Evolutionary conservation across 1,284 basidiomycete genomes (phyloP), one percentile per base, ranked within the genome.

Genomic region (Puccinia hordei): DNA sequence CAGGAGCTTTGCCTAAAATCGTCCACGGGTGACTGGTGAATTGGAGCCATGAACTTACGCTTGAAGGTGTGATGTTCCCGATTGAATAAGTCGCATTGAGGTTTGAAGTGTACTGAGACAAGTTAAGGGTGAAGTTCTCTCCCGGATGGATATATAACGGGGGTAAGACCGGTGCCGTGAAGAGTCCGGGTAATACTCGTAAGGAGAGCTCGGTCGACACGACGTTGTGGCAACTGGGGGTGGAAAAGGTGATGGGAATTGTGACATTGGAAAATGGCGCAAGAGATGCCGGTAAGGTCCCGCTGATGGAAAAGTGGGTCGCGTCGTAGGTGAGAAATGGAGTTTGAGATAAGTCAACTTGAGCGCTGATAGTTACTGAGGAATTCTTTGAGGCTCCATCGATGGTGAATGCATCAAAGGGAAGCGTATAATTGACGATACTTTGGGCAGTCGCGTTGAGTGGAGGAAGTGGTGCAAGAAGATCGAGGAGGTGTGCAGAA

Each of bases 371-470:
- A 8, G 17, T 55, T 27, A 41, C 61, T 2, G 57, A 61, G 17
- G 68, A 65, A 73, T 73, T 80, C 30, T 33, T 53, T 22, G 69
- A 19, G 22, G 41, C 22, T 8, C 76, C 66, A 61, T 79, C 76
- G 35, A 79, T 68, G 6, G 65, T 79, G 27, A 79, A 71, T 27
- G 49, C 35, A 35, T 46, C 65, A 15, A 79, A 57, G 30, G 68
- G 76, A n/a, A 79, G 61, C n/a, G 66, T 61, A 35, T 79, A 79
- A 33, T 79, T 72, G 33, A 79, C 65, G 27, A 73, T 80, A n/a
- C 78, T 73, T 53, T 73, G 38, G 9, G 59, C 78, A 22, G 78
- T 80, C 24, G 78, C 78, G 55, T 80, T 80, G 30, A 73, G 53
- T 41, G 78, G 35, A 33, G 78, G 78, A 24, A 73, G 69, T 35